phyloP scores from a whole-genome alignment of 1,139 yeast genomes.

The Nematodospora anomalae region DNA sequence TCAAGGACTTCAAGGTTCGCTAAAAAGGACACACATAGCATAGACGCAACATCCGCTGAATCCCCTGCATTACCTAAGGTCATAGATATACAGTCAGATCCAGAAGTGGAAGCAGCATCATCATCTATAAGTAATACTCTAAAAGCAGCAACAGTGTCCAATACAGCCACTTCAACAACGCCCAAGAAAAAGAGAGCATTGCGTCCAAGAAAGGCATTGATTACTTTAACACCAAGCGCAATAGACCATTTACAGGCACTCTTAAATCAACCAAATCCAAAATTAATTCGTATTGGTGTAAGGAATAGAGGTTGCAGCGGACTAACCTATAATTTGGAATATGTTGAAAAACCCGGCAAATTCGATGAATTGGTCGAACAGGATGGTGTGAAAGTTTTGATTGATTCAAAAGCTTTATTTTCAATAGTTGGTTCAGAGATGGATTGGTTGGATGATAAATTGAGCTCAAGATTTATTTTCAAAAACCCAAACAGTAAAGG shows the following conservation, averaged over 20 bases:
- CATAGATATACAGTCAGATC: slow-evolving; percentile 14
- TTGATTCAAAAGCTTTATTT: slow-evolving; percentile 93
- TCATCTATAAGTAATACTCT: slow-evolving; percentile 8
- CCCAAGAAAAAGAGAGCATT: slow-evolving; percentile 57
- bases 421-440: slow-evolving; percentile 95
- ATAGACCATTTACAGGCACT: slow-evolving; percentile 65
- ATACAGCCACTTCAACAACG: slow-evolving; percentile 11
- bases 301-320: slow-evolving; percentile 97
- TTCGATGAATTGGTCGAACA: slow-evolving; percentile 92
- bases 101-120: slow-evolving; percentile 14
- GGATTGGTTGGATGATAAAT: slow-evolving; percentile 97
- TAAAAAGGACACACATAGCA: slow-evolving; percentile 15
- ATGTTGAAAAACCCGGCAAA: slow-evolving; percentile 85
- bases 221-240: slow-evolving; percentile 74
- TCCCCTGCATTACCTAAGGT: slow-evolving; percentile 9
- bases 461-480: slow-evolving; percentile 86
- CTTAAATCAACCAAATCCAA: slow-evolving; percentile 79
- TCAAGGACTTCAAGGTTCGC: slow-evolving; percentile 41
- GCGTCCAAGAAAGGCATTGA: slow-evolving; percentile 83
- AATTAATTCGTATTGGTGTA: slow-evolving; percentile 90
- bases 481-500: slow-evolving; percentile 96
- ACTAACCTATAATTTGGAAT: slow-evolving; percentile 84
- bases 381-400: slow-evolving; percentile 88
- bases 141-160: slow-evolving; percentile 9
- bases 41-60: slow-evolving; percentile 13